A percentile compares a stretch with the other conserved stretches of the same genome.
phyloP scores from a whole-genome alignment of 345 rosid genomes.

The Eucalyptus virginea region DNA sequence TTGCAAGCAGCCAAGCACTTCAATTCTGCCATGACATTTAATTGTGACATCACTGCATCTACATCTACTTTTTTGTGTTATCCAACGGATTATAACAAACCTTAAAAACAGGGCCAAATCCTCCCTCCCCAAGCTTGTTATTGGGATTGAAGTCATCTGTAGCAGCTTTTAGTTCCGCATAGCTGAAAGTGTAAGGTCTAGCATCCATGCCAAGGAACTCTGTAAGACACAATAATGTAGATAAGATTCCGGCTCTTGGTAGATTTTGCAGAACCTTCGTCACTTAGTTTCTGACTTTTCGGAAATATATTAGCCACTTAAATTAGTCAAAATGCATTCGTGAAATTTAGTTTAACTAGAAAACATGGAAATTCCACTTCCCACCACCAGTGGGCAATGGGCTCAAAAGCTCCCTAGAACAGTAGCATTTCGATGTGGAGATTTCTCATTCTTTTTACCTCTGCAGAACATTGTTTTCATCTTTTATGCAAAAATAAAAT shows the following conservation, averaged over 20 bases:
- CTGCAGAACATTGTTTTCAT: not conserved
- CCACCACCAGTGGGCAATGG: not conserved
- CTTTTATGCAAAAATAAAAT: not conserved
- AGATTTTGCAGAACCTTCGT: not conserved
- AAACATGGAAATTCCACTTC: not conserved
- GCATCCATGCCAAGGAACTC: conserved; percentile 41
- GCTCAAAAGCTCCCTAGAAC: not conserved
- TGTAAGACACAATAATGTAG: not conserved
- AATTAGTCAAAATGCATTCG: not conserved
- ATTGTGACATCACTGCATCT: not conserved
- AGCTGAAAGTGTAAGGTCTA: conserved; percentile 50
- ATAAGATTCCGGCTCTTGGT: not conserved
- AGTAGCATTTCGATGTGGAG: fast-evolving
- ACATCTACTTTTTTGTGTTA: fast-evolving
- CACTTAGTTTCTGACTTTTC: not conserved
- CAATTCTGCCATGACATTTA: not conserved
- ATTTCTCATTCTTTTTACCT: not conserved
- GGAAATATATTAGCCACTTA: not conserved
- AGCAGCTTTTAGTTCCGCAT: conserved; percentile 45
- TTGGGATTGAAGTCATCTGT: conserved; percentile 47
- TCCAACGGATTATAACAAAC: not conserved
- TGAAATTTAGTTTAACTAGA: not conserved
- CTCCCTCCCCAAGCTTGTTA: conserved; percentile 83
- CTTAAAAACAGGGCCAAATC: conserved; percentile 67
- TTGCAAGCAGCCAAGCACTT: not conserved